Base-by-base conservation (phyloP, 2,329 filamentous ascomycete genomes). In the Sclerotinia minor region DNA sequence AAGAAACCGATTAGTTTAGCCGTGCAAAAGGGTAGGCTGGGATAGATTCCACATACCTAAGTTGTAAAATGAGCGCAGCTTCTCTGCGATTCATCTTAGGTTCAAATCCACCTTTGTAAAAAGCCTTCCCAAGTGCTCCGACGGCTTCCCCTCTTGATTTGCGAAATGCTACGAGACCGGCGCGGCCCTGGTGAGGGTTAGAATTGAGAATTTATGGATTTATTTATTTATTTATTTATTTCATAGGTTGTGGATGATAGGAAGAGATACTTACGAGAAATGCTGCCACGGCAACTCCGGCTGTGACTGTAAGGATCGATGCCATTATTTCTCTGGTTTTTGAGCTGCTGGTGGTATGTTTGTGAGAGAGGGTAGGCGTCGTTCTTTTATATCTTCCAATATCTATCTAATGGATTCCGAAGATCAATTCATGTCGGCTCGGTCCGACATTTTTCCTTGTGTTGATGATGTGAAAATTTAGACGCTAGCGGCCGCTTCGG, bases 71-170 rank as follows among this genome's bases (percentile, higher is more conserved):
- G 74, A 99, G 81, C 5, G 93, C 85, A 29, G 95, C 95, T 81
- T 99, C 95, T 79, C 90, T 89, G 79, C 90, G 87, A 79, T 88
- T 97, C 94, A 99, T 99, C 80, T 90, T 91, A 69, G 88, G 84
- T 82, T 99, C 95, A 78, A 99, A 99, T n/a, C 95, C 95, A 73
- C 95, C 95, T 81, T 98, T 99, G 85, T 97, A 98, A 78, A 93
- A 99, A 53, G 93, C 89, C 79, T 94, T 93, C 75, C 95, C 95
- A 74, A 97, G 82, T 47, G 91, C 89, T 72, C 90, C 91, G 59
- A 91, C 84, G 71, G 81, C 81, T 69, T 89, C 89, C 71, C 91
- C 91, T 71, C 91, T 86, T 69, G 90, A 96, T 76, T 92, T 88
- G 71, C 94, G 89, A 79, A 94, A 87, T 74, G 95, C 95, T 76